Percentiles rank a stretch among this genome's conserved stretches.
Evolutionary conservation across 352 stramenopile genomes (phyloP).

Genomic region (Phytophthora litchii): DNA sequence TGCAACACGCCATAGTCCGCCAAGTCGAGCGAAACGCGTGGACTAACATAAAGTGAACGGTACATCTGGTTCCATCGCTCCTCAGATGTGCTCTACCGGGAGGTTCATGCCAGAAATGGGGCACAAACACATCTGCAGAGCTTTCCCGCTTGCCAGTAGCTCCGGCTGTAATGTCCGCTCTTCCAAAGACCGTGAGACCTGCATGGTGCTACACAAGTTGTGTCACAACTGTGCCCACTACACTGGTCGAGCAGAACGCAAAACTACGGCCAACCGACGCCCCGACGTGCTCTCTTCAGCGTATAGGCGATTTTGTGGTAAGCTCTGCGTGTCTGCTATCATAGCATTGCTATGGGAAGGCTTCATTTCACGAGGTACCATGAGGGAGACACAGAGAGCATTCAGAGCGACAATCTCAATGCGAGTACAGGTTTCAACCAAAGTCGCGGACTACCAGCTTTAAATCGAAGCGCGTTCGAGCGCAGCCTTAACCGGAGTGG

Average conservation of each 20-base stretch:
- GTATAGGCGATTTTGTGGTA: conserved; percentile 6
- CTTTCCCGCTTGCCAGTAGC: conserved; percentile 19
- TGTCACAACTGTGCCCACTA: conserved; percentile 5
- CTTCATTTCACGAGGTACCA: conserved; percentile 34
- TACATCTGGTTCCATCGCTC: conserved; percentile 16
- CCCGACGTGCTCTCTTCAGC: conserved; percentile 17
- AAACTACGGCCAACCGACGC: conserved; percentile 16
- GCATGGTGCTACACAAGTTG: background rate
- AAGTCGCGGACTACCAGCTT: conserved; percentile 15
- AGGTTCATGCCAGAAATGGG: conserved; percentile 26
- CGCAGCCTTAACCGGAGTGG: conserved; percentile 21
- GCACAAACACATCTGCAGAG: conserved; percentile 28
- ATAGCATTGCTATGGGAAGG: conserved; percentile 20
- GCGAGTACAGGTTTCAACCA: conserved; percentile 29
- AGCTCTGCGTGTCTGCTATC: conserved; percentile 5
- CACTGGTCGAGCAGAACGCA: conserved; percentile 24
- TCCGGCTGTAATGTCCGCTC: conserved; percentile 29
- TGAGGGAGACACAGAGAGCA: conserved; percentile 22
- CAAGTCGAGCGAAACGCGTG: no score
- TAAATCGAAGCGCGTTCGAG: conserved; percentile 29
- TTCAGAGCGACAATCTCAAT: conserved; percentile 10
- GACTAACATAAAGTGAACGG: conserved; percentile 3
- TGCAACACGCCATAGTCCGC: no score
- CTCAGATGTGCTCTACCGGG: conserved; percentile 26
- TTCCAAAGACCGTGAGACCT: conserved; percentile 14